Conservation (phyloP, 1,284 basidiomycete genomes). For the Cryptococcus deneoformans region DNA sequence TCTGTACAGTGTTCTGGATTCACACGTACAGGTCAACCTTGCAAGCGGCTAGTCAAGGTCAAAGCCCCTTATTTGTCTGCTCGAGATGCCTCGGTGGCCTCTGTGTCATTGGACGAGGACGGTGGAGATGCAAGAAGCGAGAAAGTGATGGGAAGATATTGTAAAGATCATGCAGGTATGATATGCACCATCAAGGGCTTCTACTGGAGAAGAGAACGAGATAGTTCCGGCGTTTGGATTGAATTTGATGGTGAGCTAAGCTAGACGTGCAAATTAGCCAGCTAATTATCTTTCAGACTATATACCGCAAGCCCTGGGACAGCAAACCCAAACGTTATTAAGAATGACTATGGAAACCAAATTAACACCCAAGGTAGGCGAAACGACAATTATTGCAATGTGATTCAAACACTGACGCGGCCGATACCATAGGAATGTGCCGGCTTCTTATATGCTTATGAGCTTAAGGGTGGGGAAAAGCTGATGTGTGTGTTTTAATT, state of each 20-base stretch:
- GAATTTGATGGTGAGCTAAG: slow-evolving; percentile 38
- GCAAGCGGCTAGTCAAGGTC: slow-evolving; percentile 41
- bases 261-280: neutral
- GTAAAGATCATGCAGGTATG: slow-evolving; percentile 47
- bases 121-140: slow-evolving; percentile 17
- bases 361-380: slow-evolving; percentile 36
- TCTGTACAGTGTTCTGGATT: slow-evolving; percentile 43
- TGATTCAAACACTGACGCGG: too few relatives aligned
- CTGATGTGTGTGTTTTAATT: neutral
- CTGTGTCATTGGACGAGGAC: neutral
- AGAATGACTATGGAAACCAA: slow-evolving; percentile 48
- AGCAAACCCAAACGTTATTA: slow-evolving; percentile 47
- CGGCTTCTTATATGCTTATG: slow-evolving; percentile 49
- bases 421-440: slow-evolving; percentile 32
- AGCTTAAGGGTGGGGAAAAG: slow-evolving; percentile 35
- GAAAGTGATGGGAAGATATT: slow-evolving; percentile 35
- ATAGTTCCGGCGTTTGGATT: slow-evolving; percentile 32
- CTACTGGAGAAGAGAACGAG: slow-evolving; percentile 31
- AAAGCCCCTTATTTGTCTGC: slow-evolving; percentile 31
- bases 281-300: slow-evolving; percentile 23
- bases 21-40: slow-evolving; percentile 42
- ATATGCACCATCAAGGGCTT: slow-evolving; percentile 44
- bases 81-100: slow-evolving; percentile 1
- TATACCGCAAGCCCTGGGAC: slow-evolving; percentile 40
- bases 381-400: neutral